Conservation (phyloP, 805 yeast species). For the Kregervanrija delftensis region DNA sequence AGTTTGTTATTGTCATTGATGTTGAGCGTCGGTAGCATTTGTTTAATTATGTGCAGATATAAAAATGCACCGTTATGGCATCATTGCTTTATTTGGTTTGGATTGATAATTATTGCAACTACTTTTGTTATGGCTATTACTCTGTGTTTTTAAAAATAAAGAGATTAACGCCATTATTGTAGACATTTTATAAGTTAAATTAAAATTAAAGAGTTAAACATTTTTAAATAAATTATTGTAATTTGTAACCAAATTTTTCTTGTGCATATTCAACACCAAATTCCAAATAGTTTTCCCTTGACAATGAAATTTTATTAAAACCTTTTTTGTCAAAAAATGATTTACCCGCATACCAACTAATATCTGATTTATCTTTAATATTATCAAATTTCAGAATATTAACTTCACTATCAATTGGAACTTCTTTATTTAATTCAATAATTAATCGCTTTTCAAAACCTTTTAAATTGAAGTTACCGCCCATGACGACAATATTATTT, state of each 20-base stretch:
- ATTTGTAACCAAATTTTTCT: conserved; percentile 26
- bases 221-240: background rate
- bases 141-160: conserved; percentile 9
- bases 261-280: conserved; percentile 53
- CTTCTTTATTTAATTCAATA: conserved; percentile 55
- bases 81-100: conserved; percentile 35
- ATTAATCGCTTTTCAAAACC: conserved; percentile 59
- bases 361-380: conserved; percentile 33
- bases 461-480: conserved; percentile 72
- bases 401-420: conserved; percentile 68
- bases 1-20: conserved; percentile 37
- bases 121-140: conserved; percentile 36
- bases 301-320: conserved; percentile 47
- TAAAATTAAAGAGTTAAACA: background rate
- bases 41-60: conserved; percentile 37
- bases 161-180: too few species aligned
- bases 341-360: conserved; percentile 50
- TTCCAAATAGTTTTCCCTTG: conserved; percentile 78
- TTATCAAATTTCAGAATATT: conserved; percentile 31
- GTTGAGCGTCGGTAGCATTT: conserved; percentile 36
- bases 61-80: conserved; percentile 34
- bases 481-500: conserved; percentile 73
- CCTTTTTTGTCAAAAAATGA: conserved; percentile 39
- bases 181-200: background rate
- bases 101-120: conserved; percentile 32